Percentiles rank a stretch among this genome's conserved stretches.
phyloP scores from a whole-genome alignment of 1,284 basidiomycete species.

The Trametes pubescens region DNA sequence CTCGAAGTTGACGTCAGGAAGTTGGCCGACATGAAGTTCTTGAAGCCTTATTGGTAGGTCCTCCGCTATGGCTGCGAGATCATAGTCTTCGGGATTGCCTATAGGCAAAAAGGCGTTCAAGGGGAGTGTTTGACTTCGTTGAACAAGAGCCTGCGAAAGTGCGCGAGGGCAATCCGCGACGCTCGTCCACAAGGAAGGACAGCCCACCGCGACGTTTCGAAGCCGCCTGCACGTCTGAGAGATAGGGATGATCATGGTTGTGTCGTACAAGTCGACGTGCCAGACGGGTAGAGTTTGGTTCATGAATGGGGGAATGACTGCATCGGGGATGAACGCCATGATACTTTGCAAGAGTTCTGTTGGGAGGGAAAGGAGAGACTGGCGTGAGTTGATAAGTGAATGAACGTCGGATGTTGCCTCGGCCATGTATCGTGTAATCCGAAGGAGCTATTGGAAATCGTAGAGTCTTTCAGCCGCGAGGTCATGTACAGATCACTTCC shows the following conservation, averaged over 20 bases:
- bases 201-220: constrained; percentile 8
- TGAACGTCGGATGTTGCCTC: neutral
- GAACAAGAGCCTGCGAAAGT: neutral
- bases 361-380: neutral
- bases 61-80: neutral
- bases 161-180: neutral
- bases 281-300: neutral
- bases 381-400: neutral
- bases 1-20: neutral
- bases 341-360: neutral
- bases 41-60: neutral
- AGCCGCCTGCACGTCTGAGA: constrained; percentile 19
- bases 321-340: neutral
- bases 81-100: neutral
- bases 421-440: no score
- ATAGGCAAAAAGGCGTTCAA: neutral
- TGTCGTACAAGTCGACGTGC: constrained; percentile 1
- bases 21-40: neutral
- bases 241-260: constrained; percentile 10
- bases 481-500: no score
- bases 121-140: neutral
- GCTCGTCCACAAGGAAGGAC: constrained; percentile 12
- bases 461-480: no score
- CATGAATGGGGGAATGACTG: neutral
- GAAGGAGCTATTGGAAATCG: no score